A percentile compares a stretch with the other conserved stretches of the same genome.
phyloP scores from a whole-genome alignment of 306 rosid species.

The Trichosanthes truncata region DNA sequence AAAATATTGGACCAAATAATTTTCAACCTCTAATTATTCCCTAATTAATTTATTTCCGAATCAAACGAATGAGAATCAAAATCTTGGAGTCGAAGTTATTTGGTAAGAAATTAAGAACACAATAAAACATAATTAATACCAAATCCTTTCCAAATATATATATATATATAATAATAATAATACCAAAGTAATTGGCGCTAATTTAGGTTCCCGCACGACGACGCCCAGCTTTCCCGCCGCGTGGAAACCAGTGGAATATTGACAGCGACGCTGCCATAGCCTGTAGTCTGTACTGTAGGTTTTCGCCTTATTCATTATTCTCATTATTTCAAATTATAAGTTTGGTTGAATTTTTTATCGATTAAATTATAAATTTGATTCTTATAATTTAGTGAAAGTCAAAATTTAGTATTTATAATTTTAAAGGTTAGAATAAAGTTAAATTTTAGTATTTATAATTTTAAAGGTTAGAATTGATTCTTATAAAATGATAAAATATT shows the following conservation, averaged over 20 bases:
- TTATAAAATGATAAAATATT: too few species aligned
- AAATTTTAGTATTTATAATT: too few species aligned
- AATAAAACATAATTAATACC: background rate
- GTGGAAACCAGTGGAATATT: slow-evolving; percentile 1
- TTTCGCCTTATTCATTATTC: background rate
- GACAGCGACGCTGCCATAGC: slow-evolving; percentile 9
- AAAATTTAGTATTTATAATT: too few species aligned
- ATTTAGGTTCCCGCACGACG: background rate
- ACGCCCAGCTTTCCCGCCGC: slow-evolving; percentile 25
- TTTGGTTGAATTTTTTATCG: too few species aligned
- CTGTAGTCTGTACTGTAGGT: background rate
- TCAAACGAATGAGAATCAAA: background rate
- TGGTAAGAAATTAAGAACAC: background rate
- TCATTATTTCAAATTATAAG: background rate
- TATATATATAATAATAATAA: too few species aligned
- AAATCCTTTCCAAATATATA: background rate
- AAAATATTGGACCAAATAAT: too few species aligned
- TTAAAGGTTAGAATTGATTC: too few species aligned
- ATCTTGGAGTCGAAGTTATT: background rate
- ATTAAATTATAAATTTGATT: too few species aligned
- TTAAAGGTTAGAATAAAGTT: too few species aligned
- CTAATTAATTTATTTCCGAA: background rate
- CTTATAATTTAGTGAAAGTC: too few species aligned
- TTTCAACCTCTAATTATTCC: background rate
- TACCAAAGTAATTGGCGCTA: background rate